Evolutionary conservation across 2,329 filamentous ascomycete species (phyloP), one percentile per base, ranked within the genome.

Genomic region (Elsinoe australis): DNA sequence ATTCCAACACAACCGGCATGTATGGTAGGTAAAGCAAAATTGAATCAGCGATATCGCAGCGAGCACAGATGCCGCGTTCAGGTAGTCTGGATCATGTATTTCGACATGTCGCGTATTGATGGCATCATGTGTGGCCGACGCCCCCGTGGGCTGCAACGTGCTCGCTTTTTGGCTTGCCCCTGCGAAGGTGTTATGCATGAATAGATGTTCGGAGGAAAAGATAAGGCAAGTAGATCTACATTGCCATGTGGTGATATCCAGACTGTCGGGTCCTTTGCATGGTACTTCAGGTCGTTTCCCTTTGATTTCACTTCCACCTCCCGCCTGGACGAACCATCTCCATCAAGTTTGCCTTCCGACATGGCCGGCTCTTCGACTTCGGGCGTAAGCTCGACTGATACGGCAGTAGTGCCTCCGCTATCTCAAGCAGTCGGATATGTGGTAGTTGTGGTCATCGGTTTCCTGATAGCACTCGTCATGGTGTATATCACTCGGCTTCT

Each of bases 381-480:
- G 4, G 44, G 31, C 9, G 44, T 35, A 18, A 47, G 19, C 19
- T 26, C 44, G 3, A 47, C 44, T 10, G 44, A 34, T 3, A 36
- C 29, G 3, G 31, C 31, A 8, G 32, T 47, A 8, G 44, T 47
- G 9, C 44, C 44, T 4, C 31, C 44, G 6, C 54, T 67, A 21
- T 58, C 58, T 1, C 61, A 65, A 47, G 64, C 56, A 18, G 57
- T 59, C 5, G 66, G 64, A 52, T 73, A 74, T 61, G 71, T 71
- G 51, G 59, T 74, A 15, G 65, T 75, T 33, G 64, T 74, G 49
- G 72, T 71, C 5, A 65, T 75, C 4, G 68, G 68, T 1, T 59
- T 74, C 1, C 52, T 70, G 1, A 75, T 75, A 52, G 71, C 67
- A 47, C 59, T 64, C 3, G 65, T 75, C 14, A 73, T 74, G 51